These are phyloP conservation scores for Dendrocalamus sinicus DNA, from an alignment of 176 grass and related monocot genomes.

Conservation along the genomic window DNA sequence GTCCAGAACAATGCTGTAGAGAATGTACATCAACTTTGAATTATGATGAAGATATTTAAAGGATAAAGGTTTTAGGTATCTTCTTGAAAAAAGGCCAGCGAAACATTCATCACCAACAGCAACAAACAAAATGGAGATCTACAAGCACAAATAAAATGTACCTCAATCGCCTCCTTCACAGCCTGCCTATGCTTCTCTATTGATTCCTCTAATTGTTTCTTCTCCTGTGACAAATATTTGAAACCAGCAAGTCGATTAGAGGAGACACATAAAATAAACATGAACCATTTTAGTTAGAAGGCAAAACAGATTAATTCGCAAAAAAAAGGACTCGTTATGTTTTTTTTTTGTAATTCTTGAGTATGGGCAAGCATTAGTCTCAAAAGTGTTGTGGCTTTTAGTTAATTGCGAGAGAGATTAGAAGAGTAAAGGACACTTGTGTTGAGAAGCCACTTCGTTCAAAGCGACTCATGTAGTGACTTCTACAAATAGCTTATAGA, in stretches of 20 bases:
- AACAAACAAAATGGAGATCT: slow-evolving; percentile 14
- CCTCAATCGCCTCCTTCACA: slow-evolving; percentile 75
- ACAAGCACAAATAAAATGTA: slow-evolving; percentile 42
- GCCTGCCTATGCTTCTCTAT: slow-evolving; percentile 75
- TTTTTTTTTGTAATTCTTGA: background rate
- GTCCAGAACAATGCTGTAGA: slow-evolving; percentile 60
- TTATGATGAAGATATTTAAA: slow-evolving; percentile 30
- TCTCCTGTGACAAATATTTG: slow-evolving; percentile 65
- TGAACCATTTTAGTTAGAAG: background rate
- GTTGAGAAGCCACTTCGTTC: no score
- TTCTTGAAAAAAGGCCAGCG: slow-evolving; percentile 2
- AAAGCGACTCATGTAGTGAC: no score
- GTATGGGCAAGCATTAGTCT: background rate
- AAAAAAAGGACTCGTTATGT: background rate
- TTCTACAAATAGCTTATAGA: no score
- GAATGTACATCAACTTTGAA: slow-evolving; percentile 27
- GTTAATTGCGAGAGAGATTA: no score
- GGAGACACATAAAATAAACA: slow-evolving; percentile 4
- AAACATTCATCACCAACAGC: background rate
- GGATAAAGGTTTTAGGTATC: background rate
- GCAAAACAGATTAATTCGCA: background rate
- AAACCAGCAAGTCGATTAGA: slow-evolving; percentile 19
- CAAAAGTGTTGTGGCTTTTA: no score
- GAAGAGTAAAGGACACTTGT: no score
- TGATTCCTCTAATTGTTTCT: slow-evolving; percentile 71